Base-by-base conservation (phyloP, 2,329 filamentous ascomycete species). In the Ophiostoma ulmi region DNA sequence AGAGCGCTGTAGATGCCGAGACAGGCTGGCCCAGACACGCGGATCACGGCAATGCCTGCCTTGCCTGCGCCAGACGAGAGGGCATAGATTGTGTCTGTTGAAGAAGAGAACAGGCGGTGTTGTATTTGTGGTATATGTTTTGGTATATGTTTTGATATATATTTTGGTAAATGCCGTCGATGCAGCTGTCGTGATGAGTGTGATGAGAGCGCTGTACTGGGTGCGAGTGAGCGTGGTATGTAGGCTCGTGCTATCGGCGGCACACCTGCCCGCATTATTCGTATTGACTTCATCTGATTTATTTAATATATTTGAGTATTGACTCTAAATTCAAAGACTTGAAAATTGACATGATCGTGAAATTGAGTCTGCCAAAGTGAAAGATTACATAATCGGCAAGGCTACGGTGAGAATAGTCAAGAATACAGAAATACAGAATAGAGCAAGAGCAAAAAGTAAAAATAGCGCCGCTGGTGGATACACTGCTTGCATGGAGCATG, bases 31-130 rank as follows among this genome's bases (percentile, higher is more conserved):
- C 95, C 95, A 5, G 95, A 97, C 36, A 97, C 84, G 17, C 95
- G 88, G 69, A 98, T 88, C 48, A 98, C 89, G 1, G 94, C 94
- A 78, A 99, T 97, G 1, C 93, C 95, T 63, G 93, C 93, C 77
- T 89, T 89, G 1, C 94, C 95, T 13, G 90, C 83, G 0, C 92
- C 93, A 0, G 94, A 96, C 0, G 94, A 97, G 0, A 98, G 82
- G 0, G 95, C 95, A 79, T 97, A 98, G 69, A 99, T 97, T 1
- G 94, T 98, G 35, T 74, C 72, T 1, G 68, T n/a, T 10, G 63
- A 39, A 14, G 63, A 39, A 3, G 35, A 65, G 36, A 65, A 39
- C 3, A 22, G 22, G 36, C 35, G 20, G 31, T 6, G 36, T 5
- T 39, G 63, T 65, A 3, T 10, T 14, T 7, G 6, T 1, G 11